Evolutionary conservation across 2,329 filamentous ascomycete genomes (phyloP), one percentile per base, ranked within the genome.

Genomic region (Diaporthe helianthi): DNA sequence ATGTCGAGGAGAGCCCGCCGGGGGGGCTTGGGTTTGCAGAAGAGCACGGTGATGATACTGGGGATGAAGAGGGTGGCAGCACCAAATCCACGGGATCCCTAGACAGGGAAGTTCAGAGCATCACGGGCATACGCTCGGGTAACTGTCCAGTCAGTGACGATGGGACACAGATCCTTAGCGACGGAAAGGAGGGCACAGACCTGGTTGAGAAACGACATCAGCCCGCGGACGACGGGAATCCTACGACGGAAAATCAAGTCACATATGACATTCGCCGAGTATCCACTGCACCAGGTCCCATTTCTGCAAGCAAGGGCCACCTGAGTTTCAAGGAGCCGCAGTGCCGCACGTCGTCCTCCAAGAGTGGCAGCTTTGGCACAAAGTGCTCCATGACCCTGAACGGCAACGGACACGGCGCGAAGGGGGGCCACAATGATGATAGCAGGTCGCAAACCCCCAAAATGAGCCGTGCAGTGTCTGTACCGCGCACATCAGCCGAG

Each of bases 1-100:
- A 76, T 0, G 75, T 81, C 12, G 76, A 81, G n/a, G 79, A 82
- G 41, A 67, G 74, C 0, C 80, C 82, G 0, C 80, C 83, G 0
- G 83, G 83, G 0, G 19, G 83, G 81, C 1, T 76, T 78, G 0
- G 76, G 17, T 41, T 41, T 24, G 52, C 66, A n/a, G 74, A 76
- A 7, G 71, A 74, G 1, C 72, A 76, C 15, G 72, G 76, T 15
- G 51, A 67, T 1, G 68, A 66, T 8, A 71, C 72, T 2, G 71
- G 73, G 12, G 69, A 73, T 1, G 73, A 74, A 0, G 75, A 77
- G 1, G 71, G 69, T 0, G 72, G 7, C 12, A 49, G 44, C n/a
- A 10, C 22, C 19, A 49, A 63, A n/a, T 36, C 58, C 15, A 63
- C 58, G n/a, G 9, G 29, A 15, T 49, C 58, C 74, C 76, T 85